These are phyloP conservation scores for Pseudofabraea citricarpa DNA, from an alignment of 2,329 filamentous ascomycete species.

Conservation along the genomic window DNA sequence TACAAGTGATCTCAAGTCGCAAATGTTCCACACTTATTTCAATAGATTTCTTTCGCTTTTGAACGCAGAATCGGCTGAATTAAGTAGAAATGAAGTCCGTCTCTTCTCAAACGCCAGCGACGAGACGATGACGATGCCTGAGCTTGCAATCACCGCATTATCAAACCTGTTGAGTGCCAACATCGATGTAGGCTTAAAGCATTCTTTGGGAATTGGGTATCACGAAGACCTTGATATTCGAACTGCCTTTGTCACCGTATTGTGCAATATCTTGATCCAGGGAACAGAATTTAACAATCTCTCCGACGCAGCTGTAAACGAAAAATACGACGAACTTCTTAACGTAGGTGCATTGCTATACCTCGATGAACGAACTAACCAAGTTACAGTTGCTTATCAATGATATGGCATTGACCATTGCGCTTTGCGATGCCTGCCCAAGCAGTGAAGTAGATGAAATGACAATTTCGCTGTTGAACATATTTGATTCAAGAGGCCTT, in stretches of 20 bases:
- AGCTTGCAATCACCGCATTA: constrained; percentile 61
- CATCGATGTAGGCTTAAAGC: constrained; percentile 66
- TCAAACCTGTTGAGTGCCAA: constrained; percentile 68
- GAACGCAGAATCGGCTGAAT: constrained; percentile 49
- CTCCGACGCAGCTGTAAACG: constrained; percentile 61
- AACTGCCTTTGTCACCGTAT: constrained; percentile 64
- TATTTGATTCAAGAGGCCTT: constrained; percentile 63
- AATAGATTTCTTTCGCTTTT: constrained; percentile 63
- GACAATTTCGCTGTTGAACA: constrained; percentile 61
- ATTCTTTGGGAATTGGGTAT: constrained; percentile 65
- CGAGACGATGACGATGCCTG: constrained; percentile 50
- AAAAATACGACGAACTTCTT: constrained; percentile 63
- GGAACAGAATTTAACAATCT: constrained; percentile 67
- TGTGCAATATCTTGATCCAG: constrained; percentile 67
- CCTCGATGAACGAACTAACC: constrained; percentile 1
- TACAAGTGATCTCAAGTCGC: constrained; percentile 63
- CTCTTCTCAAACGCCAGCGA: constrained; percentile 40
- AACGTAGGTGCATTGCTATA: constrained; percentile 36
- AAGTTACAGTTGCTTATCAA: constrained; percentile 49
- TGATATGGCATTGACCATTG: constrained; percentile 57
- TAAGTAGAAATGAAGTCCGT: constrained; percentile 37
- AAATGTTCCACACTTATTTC: constrained; percentile 70
- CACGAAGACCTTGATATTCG: constrained; percentile 66
- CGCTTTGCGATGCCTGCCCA: constrained; percentile 62
- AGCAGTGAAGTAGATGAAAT: constrained; percentile 66